These are phyloP conservation scores for Vitis hybrid DNA, from an alignment of 177 flowering plant species.

Conservation along the genomic window DNA sequence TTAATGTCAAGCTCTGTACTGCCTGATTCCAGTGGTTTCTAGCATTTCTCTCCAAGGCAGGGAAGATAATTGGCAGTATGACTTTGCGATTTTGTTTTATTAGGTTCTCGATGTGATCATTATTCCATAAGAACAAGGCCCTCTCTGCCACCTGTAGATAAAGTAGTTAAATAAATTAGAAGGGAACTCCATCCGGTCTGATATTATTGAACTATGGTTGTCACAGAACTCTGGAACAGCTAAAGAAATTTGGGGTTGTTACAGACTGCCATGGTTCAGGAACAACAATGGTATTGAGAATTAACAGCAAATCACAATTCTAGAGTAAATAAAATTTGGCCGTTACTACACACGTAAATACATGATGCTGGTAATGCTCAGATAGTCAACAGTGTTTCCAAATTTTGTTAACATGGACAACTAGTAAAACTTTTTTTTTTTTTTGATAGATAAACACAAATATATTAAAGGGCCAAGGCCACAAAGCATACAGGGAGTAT, in stretches of 20 bases:
- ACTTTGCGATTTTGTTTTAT: constrained; percentile 49
- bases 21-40: constrained; percentile 59
- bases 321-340: not conserved
- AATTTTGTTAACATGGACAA: not conserved
- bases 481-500: too few relatives aligned
- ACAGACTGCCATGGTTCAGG: not conserved
- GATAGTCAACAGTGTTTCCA: not conserved
- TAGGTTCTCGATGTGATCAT: constrained; percentile 52
- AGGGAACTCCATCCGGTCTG: not conserved
- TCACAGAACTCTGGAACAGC: not conserved
- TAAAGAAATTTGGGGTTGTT: not conserved
- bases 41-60: constrained; percentile 49
- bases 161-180: constrained; percentile 3
- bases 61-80: constrained; percentile 50
- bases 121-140: constrained; percentile 57
- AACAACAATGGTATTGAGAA: not conserved
- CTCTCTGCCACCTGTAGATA: constrained; percentile 55
- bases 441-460: too few relatives aligned
- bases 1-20: constrained; percentile 49
- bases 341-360: not conserved
- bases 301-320: not conserved
- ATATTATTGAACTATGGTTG: too few relatives aligned
- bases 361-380: not conserved
- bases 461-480: too few relatives aligned
- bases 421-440: too few relatives aligned